Percentiles rank a stretch among this genome's conserved stretches.
Conservation (phyloP, 2,329 filamentous ascomycete genomes). For the Xylaria sp. region DNA sequence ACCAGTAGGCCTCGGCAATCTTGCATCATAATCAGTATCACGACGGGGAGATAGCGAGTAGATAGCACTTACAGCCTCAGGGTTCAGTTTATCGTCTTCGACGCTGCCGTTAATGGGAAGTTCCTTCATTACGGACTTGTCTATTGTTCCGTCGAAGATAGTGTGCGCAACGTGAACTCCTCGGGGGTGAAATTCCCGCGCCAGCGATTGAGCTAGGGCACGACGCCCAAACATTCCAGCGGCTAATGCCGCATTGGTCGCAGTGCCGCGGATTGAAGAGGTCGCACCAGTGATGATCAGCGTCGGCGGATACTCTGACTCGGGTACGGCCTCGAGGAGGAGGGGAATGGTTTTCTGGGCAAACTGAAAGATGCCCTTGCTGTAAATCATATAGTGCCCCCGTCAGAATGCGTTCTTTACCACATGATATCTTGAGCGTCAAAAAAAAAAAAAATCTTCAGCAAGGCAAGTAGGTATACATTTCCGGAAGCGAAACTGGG, state of each 20-base stretch:
- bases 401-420: not conserved
- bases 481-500: no score
- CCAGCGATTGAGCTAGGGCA: conserved; percentile 73
- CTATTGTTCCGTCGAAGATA: conserved; percentile 79
- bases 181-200: conserved; percentile 77
- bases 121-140: conserved; percentile 71
- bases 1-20: conserved; percentile 82
- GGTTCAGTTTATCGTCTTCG: conserved; percentile 66
- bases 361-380: conserved; percentile 74
- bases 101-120: conserved; percentile 50
- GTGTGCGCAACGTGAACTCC: conserved; percentile 79
- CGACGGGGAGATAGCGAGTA: conserved; percentile 15
- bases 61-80: conserved; percentile 68
- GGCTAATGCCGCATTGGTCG: conserved; percentile 71
- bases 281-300: conserved; percentile 81
- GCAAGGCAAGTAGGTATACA: not conserved
- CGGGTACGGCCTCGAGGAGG: conserved; percentile 65
- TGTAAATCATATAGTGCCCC: conserved; percentile 41
- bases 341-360: conserved; percentile 72
- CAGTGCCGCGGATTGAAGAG: conserved; percentile 73
- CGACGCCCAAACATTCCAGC: conserved; percentile 76
- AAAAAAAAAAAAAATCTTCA: not conserved
- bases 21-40: conserved; percentile 50
- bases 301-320: conserved; percentile 68
- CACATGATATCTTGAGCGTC: not conserved